Conservation (phyloP, 2,329 filamentous ascomycete genomes). For the Fusarium anguioides region DNA sequence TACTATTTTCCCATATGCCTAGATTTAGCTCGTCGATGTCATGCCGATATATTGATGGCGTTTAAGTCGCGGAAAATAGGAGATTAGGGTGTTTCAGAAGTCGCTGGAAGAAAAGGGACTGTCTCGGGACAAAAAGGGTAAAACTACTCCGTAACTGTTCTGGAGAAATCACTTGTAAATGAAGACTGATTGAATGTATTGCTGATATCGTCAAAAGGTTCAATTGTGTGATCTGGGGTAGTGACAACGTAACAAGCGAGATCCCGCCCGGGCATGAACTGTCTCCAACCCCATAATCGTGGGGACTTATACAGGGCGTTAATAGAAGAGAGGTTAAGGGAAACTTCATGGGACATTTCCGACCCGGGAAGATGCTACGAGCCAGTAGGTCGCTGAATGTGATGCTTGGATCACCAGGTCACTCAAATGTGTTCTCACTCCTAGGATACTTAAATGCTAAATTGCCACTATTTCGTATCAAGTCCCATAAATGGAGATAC, state of each 20-base stretch:
- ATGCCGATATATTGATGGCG: conserved; percentile 10
- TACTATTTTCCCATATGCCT: neutral
- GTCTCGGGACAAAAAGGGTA: conserved; percentile 23
- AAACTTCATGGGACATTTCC: conserved; percentile 6
- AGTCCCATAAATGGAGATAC: neutral
- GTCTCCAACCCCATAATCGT: neutral
- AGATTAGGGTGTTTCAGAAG: conserved; percentile 41
- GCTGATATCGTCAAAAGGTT: neutral
- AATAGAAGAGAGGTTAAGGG: conserved; percentile 6
- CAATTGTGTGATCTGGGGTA: conserved; percentile 7
- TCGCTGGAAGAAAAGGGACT: conserved; percentile 6
- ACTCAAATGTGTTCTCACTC: neutral
- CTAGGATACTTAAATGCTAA: neutral
- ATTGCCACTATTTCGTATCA: neutral
- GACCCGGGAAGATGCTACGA: conserved; percentile 8
- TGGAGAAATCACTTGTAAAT: neutral
- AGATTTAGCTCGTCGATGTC: neutral
- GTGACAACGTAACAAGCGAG: conserved; percentile 30
- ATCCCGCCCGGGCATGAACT: conserved; percentile 12
- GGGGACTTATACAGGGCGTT: neutral
- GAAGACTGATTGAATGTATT: neutral
- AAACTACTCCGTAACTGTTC: neutral
- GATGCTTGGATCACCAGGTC: neutral
- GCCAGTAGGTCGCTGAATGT: neutral
- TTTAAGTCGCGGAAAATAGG: conserved; percentile 7